Evolutionary conservation across 2,329 filamentous ascomycete species (phyloP).

Genomic region (Juglanconis oblonga): DNA sequence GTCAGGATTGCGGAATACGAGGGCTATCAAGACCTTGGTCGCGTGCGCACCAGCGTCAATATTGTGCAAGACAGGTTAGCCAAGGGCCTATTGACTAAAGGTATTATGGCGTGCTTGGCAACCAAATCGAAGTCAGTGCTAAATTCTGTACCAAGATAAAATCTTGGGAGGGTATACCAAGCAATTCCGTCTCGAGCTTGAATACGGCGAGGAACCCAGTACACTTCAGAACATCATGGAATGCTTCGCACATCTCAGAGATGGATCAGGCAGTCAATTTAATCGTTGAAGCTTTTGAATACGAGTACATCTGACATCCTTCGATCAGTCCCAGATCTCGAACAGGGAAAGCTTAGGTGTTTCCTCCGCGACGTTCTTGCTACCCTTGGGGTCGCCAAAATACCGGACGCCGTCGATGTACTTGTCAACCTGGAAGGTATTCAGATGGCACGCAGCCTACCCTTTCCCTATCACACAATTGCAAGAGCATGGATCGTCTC

Average conservation of each 20-base stretch:
- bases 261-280: too few species aligned
- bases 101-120: too few species aligned
- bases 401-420: background rate
- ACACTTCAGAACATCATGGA: too few species aligned
- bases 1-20: background rate
- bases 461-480: background rate
- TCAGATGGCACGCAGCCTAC: background rate
- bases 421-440: background rate
- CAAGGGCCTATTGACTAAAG: background rate
- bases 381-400: background rate
- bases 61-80: background rate
- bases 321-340: too few species aligned
- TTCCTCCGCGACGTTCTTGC: background rate
- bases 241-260: too few species aligned
- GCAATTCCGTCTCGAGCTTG: too few species aligned
- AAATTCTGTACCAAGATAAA: too few species aligned
- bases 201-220: too few species aligned
- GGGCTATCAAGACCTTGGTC: background rate
- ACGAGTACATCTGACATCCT: too few species aligned
- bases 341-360: background rate
- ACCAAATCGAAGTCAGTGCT: too few species aligned
- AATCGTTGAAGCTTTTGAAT: too few species aligned
- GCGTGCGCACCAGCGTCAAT: background rate
- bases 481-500: background rate
- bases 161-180: too few species aligned